These are phyloP conservation scores for Thraustochytrium sp. DNA, from an alignment of 352 stramenopile species.

Conservation along the genomic window DNA sequence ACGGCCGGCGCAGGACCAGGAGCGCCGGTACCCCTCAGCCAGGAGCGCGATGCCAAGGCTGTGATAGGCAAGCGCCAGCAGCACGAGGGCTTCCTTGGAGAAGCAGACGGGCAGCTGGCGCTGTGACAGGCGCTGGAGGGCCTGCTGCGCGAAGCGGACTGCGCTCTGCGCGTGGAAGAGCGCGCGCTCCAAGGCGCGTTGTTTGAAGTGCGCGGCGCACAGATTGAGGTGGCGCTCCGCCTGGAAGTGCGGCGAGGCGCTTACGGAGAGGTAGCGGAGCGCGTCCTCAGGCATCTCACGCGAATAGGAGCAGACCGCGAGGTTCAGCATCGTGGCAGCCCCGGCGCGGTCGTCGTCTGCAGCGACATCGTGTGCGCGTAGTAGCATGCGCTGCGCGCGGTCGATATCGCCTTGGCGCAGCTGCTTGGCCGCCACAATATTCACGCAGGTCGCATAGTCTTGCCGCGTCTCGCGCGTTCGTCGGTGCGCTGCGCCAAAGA, in stretches of 20 bases:
- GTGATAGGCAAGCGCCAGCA: background rate
- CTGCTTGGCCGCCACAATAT: background rate
- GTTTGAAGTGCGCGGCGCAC: background rate
- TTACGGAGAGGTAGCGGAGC: background rate
- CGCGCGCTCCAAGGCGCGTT: background rate
- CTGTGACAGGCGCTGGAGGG: background rate
- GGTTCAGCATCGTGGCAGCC: background rate
- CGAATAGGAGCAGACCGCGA: background rate
- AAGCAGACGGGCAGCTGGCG: background rate
- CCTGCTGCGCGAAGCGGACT: background rate
- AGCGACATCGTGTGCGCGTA: background rate
- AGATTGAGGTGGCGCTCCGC: background rate
- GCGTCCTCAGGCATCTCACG: background rate
- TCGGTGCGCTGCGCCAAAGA: background rate
- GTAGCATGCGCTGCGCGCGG: background rate
- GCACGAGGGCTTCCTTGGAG: background rate
- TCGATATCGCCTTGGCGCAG: background rate
- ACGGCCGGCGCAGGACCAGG: background rate
- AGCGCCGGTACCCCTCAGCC: background rate
- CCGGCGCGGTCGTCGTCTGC: background rate
- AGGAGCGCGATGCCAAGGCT: background rate
- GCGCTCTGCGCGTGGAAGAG: background rate
- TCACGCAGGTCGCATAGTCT: constrained; percentile 1
- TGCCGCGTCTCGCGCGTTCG: background rate
- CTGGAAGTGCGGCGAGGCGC: background rate